Base-by-base conservation (phyloP, 805 yeast genomes). In the Ogataea parapolymorpha region DNA sequence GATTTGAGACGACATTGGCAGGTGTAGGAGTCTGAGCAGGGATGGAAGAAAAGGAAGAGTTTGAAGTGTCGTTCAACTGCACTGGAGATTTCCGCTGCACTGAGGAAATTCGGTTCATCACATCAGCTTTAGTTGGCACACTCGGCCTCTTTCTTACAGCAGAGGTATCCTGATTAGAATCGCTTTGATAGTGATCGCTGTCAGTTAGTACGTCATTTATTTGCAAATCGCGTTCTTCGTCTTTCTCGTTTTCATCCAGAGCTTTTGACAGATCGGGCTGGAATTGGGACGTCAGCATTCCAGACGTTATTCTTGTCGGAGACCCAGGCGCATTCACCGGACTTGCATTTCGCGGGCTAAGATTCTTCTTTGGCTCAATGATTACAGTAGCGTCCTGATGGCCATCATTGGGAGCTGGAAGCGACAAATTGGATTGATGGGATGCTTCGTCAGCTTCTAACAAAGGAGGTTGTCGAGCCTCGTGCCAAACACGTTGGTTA, bases 271-370 rank as follows among this genome's bases (percentile, higher is more conserved):
- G 45, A 37, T 65, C 62, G 2, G 69, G 69, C 37, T 58, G 64
- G 5, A 52, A 50, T 10, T 45, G 42, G 1, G 50, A 15, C 7
- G 47, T 42, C 13, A 65, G 48, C 69, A 65, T 65, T 7, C 69
- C 69, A 2, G 68, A 63, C 2, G 67, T 62, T 25, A 65, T 62
- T 51, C 69, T 55, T 26, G 52, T 54, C 9, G 66, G 66, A 3
- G 66, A 61, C 1, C 67, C 67, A 15, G 50, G 51, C 11, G 62
- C 62, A 24, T 59, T 52, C 4, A 62, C 52, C 5, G 65, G 65
- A 11, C 66, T 61, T 1, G 54, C 60, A 11, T 45, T 33, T 37
- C 55, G 51, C 2, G 55, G 50, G 33, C 55, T 54, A 3, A 34
- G 28, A 5, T 49, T 45, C 32, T 63, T 62, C 6, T 42, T 38